phyloP scores from a whole-genome alignment of 1,139 yeast species.

The Pichiaceae sp. region DNA sequence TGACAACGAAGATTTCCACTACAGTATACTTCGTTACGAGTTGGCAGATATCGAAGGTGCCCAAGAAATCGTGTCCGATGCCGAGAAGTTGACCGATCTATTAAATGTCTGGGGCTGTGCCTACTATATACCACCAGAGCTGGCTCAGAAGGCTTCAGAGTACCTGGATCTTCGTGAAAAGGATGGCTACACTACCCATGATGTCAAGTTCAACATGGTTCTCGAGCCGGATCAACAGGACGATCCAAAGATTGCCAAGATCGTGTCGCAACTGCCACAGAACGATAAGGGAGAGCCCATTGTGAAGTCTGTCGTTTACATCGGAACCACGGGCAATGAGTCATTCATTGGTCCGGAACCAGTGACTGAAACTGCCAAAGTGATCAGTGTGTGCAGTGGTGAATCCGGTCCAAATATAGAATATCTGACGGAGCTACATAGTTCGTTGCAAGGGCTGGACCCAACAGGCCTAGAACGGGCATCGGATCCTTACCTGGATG shows the following conservation, averaged over 20 bases:
- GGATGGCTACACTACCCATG: conserved; percentile 73
- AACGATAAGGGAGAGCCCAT: conserved; percentile 28
- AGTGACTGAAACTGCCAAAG: conserved; percentile 46
- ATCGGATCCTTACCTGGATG: conserved; percentile 16
- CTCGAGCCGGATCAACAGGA: conserved; percentile 19
- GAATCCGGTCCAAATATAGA: conserved; percentile 79
- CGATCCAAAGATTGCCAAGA: conserved; percentile 17
- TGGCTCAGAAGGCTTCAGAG: conserved; percentile 51
- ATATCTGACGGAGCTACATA: conserved; percentile 49
- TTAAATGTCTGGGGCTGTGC: conserved; percentile 74
- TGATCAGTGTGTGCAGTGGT: conserved; percentile 52
- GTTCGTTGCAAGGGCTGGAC: conserved; percentile 44
- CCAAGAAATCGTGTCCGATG: conserved; percentile 10
- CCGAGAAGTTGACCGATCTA: conserved; percentile 26
- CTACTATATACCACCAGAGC: conserved; percentile 64
- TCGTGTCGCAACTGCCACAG: conserved; percentile 23
- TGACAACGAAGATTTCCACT: conserved; percentile 30
- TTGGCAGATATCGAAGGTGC: conserved; percentile 14
- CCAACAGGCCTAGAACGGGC: conserved; percentile 17
- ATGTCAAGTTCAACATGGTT: conserved; percentile 52
- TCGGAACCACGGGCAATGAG: conserved; percentile 73
- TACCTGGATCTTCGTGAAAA: conserved; percentile 79
- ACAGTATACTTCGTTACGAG: conserved; percentile 39
- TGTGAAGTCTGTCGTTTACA: conserved; percentile 63
- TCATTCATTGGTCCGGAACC: conserved; percentile 82